Evolutionary conservation across 1,139 yeast genomes (phyloP), one percentile per base, ranked within the genome.

Genomic region (Lodderomyces beijingensis): DNA sequence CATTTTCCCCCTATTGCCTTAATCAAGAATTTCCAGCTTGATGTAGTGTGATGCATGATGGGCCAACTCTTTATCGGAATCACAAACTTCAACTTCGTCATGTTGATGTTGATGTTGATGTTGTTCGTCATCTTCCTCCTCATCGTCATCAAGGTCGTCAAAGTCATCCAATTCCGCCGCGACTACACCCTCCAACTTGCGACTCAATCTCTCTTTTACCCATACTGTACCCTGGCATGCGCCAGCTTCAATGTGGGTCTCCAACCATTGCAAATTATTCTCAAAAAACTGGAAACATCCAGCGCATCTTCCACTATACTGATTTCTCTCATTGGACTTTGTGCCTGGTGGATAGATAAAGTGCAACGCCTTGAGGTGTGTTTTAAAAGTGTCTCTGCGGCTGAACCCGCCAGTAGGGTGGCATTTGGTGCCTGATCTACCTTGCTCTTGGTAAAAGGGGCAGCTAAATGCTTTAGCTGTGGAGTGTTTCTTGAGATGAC

Each of bases 361-460:
- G 52, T 75, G 81, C 32, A 75, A 55, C 1, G 79, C 77, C 44
- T 72, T 74, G 34, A 74, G 59, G 49, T 74, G 81, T 2, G 78
- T 73, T 45, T 74, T 74, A 48, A 65, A 73, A 5, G 80, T 74
- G 46, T 75, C 81, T 45, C 78, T 59, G 42, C 80, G 58, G 5
- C 78, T 70, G 46, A 75, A 75, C 3, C 77, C 78, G 20, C 81
- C 80, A 2, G 74, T 71, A 25, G 77, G 75, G 50, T 74, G 81
- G 47, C 81, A 75, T 44, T 68, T 63, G 0, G 74, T 62, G 3
- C 72, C 74, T 8, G 19, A 16, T 23, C 39, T 40, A 7, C 38
- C 33, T n/a, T 57, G 54, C 28, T 65, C 67, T 42, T 64, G 61
- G 47, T 57, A 74, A 50, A 70, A 75, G 2, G 81, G 81, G 49